Evolutionary conservation across 2,329 filamentous ascomycete genomes (phyloP), one percentile per base, ranked within the genome.

Genomic region (Beauveria medogensis): DNA sequence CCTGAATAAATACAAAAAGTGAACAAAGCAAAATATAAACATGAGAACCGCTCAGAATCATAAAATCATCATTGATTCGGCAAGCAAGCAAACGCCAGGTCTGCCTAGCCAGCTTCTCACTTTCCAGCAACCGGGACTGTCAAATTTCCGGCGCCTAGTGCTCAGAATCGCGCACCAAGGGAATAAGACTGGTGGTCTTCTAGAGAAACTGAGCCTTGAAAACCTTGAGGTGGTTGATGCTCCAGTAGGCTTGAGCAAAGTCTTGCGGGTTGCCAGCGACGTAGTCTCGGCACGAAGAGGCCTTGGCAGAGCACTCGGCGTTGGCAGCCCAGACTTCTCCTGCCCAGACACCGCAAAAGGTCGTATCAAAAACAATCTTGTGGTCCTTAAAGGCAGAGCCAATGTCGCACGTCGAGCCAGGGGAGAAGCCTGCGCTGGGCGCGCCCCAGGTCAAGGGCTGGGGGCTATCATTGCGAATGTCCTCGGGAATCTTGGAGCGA

Each of bases 341-440:
- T 8, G 92, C 92, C 92, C 92, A 96, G 69, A 88, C 84, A 22
- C 92, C 92, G 73, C 92, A 97, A 72, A 96, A 91, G 6, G 89
- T 89, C 1, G 87, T 94, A 74, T 93, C 85, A 73, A 94, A 87
- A 64, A 93, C 83, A 64, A 97, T 85, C 67, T 87, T 83, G 76
- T 96, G 82, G 63, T 88, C 74, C 63, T 77, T 77, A 77, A 97
- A 95, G 72, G 87, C 81, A 1, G 74, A 65, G 63, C 86, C 78
- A 65, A 96, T 88, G 67, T 92, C 77, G 74, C 93, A 97, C 60
- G 78, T 80, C 1, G 82, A 84, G 46, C 79, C 81, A 12, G 85
- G 83, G 4, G 78, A 74, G 74, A 95, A 97, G 40, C 78, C 78
- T 10, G 89, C 90, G 1, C 82, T 71, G 0, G 92, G 90, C 1